A percentile compares a stretch with the other conserved stretches of the same genome.
Conservation (phyloP, 1,284 basidiomycete species). For the Cryptococcus neoformans region DNA sequence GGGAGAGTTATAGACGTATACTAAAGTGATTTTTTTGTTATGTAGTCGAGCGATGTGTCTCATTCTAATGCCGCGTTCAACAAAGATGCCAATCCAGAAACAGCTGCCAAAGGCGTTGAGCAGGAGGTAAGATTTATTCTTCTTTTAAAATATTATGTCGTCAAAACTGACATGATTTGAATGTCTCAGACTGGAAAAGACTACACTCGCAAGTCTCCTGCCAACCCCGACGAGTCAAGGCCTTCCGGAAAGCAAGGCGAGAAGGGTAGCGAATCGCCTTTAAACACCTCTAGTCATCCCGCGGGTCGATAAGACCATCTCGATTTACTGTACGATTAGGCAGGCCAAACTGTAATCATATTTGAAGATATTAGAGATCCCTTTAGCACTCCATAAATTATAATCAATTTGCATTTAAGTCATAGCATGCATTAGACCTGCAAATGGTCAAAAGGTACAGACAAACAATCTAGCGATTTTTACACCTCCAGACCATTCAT, state of each 20-base stretch:
- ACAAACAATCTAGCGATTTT: no score
- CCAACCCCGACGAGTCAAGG: slow-evolving; percentile 27
- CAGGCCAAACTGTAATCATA: background rate
- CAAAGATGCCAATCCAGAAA: slow-evolving; percentile 31
- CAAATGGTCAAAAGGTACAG: background rate
- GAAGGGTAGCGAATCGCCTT: slow-evolving; percentile 15
- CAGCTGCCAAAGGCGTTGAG: slow-evolving; percentile 28
- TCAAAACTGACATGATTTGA: background rate
- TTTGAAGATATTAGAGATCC: background rate
- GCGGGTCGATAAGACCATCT: slow-evolving; percentile 6
- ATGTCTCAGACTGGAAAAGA: slow-evolving; percentile 37
- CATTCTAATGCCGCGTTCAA: slow-evolving; percentile 43
- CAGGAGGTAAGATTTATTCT: slow-evolving; percentile 28
- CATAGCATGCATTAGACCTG: no score
- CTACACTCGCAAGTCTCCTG: slow-evolving; percentile 32
- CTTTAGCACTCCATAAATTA: background rate
- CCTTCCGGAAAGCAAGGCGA: slow-evolving; percentile 25
- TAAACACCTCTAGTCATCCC: slow-evolving; percentile 21
- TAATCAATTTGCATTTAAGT: background rate
- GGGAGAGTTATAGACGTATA: background rate
- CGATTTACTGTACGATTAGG: background rate
- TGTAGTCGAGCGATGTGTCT: slow-evolving; percentile 41
- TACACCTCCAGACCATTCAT: slow-evolving; percentile 33
- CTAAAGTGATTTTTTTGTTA: background rate
- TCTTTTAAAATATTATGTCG: background rate